phyloP scores from a whole-genome alignment of 139 green algal species.

The Chlorella sp. region DNA sequence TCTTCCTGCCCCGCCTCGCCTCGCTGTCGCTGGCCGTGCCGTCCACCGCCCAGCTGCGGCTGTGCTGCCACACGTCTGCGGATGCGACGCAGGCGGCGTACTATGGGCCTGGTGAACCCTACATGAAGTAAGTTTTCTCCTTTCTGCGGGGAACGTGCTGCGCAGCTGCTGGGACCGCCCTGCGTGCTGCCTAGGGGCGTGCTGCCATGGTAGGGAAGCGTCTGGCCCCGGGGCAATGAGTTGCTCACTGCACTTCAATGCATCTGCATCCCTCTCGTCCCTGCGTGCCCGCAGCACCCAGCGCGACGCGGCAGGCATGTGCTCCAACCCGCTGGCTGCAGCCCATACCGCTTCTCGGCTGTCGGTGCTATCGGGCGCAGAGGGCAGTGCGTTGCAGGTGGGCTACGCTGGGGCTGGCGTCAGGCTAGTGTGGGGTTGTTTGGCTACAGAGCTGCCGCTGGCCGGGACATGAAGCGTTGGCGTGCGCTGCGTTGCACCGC shows the following conservation, averaged over 20 bases:
- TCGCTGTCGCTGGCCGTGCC: background rate
- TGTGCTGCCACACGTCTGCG: background rate
- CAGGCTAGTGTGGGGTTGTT: no score
- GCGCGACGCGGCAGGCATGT: background rate
- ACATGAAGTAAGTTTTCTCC: background rate
- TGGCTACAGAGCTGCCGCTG: no score
- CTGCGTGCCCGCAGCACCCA: background rate
- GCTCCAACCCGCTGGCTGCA: background rate
- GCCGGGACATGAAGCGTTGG: no score
- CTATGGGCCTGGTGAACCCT: background rate
- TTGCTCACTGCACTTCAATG: no score
- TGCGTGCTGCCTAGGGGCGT: no score
- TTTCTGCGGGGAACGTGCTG: no score
- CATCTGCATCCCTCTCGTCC: background rate
- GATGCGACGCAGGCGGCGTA: background rate
- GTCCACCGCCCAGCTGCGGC: background rate
- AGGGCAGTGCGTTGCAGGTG: slow-evolving; percentile 8
- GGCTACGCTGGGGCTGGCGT: background rate
- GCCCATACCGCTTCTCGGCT: background rate
- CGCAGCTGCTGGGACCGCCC: no score
- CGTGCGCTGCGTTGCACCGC: no score
- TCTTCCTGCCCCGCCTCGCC: slow-evolving; percentile 5
- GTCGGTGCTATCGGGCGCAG: background rate
- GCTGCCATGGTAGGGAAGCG: no score
- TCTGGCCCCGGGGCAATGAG: no score